Evolutionary conservation across 1,284 basidiomycete genomes (phyloP).

Genomic region (Ceratobasidium sp.): DNA sequence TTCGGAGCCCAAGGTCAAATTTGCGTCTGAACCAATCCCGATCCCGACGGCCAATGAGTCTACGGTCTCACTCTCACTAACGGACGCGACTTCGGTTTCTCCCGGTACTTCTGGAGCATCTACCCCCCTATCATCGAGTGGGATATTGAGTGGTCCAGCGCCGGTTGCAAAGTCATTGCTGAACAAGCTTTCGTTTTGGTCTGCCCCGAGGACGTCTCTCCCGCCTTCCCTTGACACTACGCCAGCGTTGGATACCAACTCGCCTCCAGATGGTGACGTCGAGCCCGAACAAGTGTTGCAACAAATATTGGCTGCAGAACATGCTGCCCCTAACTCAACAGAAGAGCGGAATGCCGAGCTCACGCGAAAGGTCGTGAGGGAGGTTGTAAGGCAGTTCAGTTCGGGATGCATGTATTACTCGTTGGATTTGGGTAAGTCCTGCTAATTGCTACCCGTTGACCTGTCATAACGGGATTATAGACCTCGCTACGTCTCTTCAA

Average conservation of each 20-base stretch:
- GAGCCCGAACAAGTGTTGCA: constrained; percentile 31
- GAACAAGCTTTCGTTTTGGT: constrained; percentile 73
- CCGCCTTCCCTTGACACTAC: constrained; percentile 33
- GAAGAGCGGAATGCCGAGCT: constrained; percentile 74
- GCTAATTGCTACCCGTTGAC: background rate
- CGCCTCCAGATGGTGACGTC: constrained; percentile 3
- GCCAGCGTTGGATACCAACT: background rate
- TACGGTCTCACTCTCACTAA: constrained; percentile 45
- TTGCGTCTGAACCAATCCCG: constrained; percentile 20
- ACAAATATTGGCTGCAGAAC: constrained; percentile 27
- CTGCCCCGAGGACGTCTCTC: constrained; percentile 19
- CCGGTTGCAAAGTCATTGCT: constrained; percentile 67
- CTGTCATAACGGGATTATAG: constrained; percentile 49
- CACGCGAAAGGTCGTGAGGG: constrained; percentile 77
- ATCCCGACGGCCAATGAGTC: constrained; percentile 4
- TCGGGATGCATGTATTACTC: constrained; percentile 84
- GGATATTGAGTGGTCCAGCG: constrained; percentile 49
- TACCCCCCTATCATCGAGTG: constrained; percentile 58
- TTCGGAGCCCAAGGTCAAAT: constrained; percentile 36
- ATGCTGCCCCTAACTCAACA: constrained; percentile 55
- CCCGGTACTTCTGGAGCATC: constrained; percentile 63
- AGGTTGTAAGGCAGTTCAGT: constrained; percentile 70
- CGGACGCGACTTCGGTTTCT: constrained; percentile 51
- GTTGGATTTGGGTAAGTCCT: constrained; percentile 69
- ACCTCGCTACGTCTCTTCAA: constrained; percentile 78